Conservation (phyloP, 1,139 yeast genomes). For the Suhomyces atakaporum region DNA sequence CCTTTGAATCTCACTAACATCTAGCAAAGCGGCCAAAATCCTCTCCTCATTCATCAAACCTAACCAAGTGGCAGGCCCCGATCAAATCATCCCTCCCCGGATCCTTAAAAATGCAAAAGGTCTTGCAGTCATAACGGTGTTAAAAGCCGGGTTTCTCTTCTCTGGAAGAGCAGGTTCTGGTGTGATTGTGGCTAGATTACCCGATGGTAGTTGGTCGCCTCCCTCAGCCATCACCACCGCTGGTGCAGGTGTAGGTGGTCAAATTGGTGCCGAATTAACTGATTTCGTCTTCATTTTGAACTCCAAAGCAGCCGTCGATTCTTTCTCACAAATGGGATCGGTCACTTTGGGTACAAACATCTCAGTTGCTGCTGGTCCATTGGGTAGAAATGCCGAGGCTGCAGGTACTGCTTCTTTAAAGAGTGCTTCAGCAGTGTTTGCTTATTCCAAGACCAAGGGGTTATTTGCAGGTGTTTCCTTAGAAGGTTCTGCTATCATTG, state of each 20-base stretch:
- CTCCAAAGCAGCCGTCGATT: slow-evolving; percentile 82
- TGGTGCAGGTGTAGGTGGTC: slow-evolving; percentile 99
- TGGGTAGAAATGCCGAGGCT: slow-evolving; percentile 97
- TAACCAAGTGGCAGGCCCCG: slow-evolving; percentile 91
- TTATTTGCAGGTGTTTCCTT: slow-evolving; percentile 95
- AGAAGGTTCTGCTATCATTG: slow-evolving; percentile 93
- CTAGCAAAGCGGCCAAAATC: slow-evolving; percentile 91
- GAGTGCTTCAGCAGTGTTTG: slow-evolving; percentile 85
- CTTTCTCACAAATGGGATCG: slow-evolving; percentile 93
- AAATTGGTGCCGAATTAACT: slow-evolving; percentile 93
- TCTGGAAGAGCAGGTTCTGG: slow-evolving; percentile 99
- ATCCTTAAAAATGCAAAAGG: slow-evolving; percentile 91
- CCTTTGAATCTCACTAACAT: slow-evolving; percentile 5
- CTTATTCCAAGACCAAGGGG: slow-evolving; percentile 96
- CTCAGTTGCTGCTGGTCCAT: slow-evolving; percentile 97
- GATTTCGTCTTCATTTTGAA: slow-evolving; percentile 94
- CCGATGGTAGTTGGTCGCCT: slow-evolving; percentile 98
- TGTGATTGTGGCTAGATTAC: slow-evolving; percentile 87
- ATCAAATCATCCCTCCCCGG: slow-evolving; percentile 86
- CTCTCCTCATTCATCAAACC: slow-evolving; percentile 90
- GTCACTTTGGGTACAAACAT: slow-evolving; percentile 94
- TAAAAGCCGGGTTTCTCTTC: slow-evolving; percentile 93
- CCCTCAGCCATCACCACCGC: slow-evolving; percentile 96
- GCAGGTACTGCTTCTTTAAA: slow-evolving; percentile 93
- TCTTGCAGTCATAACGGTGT: slow-evolving; percentile 83